phyloP scores from a whole-genome alignment of 2,329 filamentous ascomycete species.

The Cordyceps fumosorosea region DNA sequence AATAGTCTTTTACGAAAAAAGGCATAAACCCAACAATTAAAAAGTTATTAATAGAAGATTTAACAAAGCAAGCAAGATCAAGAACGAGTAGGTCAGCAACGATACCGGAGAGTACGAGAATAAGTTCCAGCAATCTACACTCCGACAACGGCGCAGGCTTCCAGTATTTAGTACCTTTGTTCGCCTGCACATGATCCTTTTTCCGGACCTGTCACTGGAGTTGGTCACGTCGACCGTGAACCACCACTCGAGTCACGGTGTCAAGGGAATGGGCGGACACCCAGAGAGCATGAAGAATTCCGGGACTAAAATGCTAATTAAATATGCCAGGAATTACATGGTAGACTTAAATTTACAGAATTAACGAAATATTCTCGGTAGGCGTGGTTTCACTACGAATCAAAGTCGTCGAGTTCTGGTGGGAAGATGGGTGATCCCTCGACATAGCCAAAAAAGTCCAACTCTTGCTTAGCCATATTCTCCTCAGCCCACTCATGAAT shows the following conservation, averaged over 20 bases:
- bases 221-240: slow-evolving; percentile 19
- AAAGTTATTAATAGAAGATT: too few species aligned
- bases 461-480: slow-evolving; percentile 11
- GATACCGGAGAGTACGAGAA: background rate
- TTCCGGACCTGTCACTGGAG: slow-evolving; percentile 15
- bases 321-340: slow-evolving; percentile 17
- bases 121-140: background rate
- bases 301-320: slow-evolving; percentile 18
- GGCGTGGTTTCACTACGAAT: too few species aligned
- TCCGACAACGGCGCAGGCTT: background rate
- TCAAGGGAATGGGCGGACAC: slow-evolving; percentile 17
- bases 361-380: background rate
- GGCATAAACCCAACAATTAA: background rate
- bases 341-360: background rate
- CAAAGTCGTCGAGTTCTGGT: background rate
- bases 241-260: slow-evolving; percentile 19
- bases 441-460: slow-evolving; percentile 15
- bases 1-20: background rate
- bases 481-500: slow-evolving; percentile 43
- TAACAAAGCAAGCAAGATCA: slow-evolving; percentile 1
- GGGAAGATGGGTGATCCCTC: slow-evolving; percentile 14
- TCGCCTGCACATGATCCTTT: slow-evolving; percentile 16
- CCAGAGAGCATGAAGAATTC: slow-evolving; percentile 14
- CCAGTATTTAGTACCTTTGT: slow-evolving; percentile 4
- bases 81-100: slow-evolving; percentile 10